These are phyloP conservation scores for Musa itinerans DNA, from an alignment of 176 grass and related monocot genomes.

Conservation along the genomic window DNA sequence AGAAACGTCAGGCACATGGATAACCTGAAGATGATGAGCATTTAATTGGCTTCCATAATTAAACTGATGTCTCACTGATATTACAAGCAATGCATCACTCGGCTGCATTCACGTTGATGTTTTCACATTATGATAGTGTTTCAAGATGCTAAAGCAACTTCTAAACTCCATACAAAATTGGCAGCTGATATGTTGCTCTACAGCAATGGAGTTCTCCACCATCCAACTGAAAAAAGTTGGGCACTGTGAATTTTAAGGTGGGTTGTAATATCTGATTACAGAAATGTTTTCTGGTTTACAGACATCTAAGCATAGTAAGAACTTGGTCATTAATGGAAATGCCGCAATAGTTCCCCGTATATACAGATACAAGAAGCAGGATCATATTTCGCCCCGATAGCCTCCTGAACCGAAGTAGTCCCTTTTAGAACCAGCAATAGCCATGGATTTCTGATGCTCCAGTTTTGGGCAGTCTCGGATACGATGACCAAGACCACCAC, in stretches of 20 bases:
- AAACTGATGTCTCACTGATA: neutral
- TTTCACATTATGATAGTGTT: too few relatives aligned
- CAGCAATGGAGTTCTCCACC: too few relatives aligned
- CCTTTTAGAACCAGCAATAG: conserved; percentile 66
- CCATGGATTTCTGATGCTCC: conserved; percentile 84
- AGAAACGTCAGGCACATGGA: neutral
- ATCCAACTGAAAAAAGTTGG: too few relatives aligned
- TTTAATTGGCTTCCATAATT: neutral
- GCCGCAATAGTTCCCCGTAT: neutral
- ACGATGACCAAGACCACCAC: conserved; percentile 90
- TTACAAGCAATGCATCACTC: neutral
- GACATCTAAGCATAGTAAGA: too few relatives aligned
- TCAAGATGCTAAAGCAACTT: too few relatives aligned
- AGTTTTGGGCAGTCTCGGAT: conserved; percentile 77
- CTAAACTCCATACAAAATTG: too few relatives aligned
- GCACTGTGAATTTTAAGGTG: too few relatives aligned
- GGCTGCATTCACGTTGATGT: too few relatives aligned
- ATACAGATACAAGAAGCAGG: conserved; percentile 2
- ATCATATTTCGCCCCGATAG: conserved; percentile 82
- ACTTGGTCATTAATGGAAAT: too few relatives aligned
- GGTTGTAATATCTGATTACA: too few relatives aligned
- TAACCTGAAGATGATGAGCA: neutral
- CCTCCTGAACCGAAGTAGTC: conserved; percentile 79
- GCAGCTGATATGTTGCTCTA: too few relatives aligned
- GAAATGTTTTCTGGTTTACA: too few relatives aligned